Evolutionary conservation across 495 filamentous ascomycete species (phyloP).

Genomic region (Glonium stellatum): DNA sequence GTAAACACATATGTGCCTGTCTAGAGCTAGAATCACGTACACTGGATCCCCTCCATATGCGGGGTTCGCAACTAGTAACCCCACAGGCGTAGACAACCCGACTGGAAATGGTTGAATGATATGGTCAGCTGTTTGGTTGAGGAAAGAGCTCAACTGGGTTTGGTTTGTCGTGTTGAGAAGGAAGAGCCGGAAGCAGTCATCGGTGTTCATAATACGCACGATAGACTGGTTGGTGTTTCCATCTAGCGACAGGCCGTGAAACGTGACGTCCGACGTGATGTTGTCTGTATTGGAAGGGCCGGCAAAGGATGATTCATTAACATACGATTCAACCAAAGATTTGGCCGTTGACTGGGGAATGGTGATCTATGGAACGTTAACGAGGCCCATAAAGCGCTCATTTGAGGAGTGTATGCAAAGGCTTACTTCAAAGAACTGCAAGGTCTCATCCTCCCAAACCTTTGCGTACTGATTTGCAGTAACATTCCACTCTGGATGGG

Average conservation of each 20-base stretch:
- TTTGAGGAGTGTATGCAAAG: neutral
- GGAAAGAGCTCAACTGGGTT: constrained; percentile 47
- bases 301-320: constrained; percentile 36
- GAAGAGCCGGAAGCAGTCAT: constrained; percentile 58
- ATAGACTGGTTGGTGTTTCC: constrained; percentile 45
- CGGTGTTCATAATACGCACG: constrained; percentile 56
- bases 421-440: constrained; percentile 51
- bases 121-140: constrained; percentile 50
- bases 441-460: constrained; percentile 57
- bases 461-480: constrained; percentile 47
- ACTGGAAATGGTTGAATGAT: constrained; percentile 52
- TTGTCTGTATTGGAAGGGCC: constrained; percentile 39
- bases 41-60: constrained; percentile 47
- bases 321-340: constrained; percentile 44
- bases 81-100: constrained; percentile 50
- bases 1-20: too few relatives aligned
- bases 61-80: constrained; percentile 56
- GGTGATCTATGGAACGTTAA: constrained; percentile 12
- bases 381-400: too few relatives aligned
- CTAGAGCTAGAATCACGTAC: too few relatives aligned
- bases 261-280: constrained; percentile 44
- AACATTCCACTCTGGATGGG: constrained; percentile 42
- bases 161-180: constrained; percentile 56
- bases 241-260: constrained; percentile 51
- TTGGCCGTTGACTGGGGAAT: constrained; percentile 41